Base-by-base conservation (phyloP, 306 rosid species). In the Cucurbita pepo region DNA sequence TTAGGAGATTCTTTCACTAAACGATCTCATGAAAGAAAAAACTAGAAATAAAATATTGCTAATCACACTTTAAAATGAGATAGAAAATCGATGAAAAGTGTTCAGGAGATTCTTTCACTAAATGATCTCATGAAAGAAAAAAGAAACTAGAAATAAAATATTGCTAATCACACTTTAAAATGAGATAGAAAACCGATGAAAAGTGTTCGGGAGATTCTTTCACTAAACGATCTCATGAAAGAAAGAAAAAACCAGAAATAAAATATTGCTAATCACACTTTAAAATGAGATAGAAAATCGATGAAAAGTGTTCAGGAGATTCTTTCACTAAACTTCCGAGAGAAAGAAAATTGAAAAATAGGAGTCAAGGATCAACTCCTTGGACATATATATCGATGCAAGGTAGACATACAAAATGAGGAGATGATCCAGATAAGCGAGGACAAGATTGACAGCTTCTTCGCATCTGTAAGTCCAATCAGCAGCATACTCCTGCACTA, bases 381-480 rank as follows among this genome's bases (percentile, higher is more conserved):
- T 30, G 47, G 75, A 18, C 50, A 56, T 16, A 18, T 30, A 52
- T 10, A 34, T 9, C 12, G 40, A 45, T 19, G 44, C 44, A 19
- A 34, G 3, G 11, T 19, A 30, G 65, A 58, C 91, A 10, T 72
- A 89, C 97, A 67, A 86, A 91, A 64, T 76, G 1, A 59, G 95
- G 84, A 78, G 85, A 85, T 22, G 90, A 86, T 67, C 97, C 96
- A 13, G 54, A 77, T 89, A 91, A 51, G 92, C 83, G 14, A 95
- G 92, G 76, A 95, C 95, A 37, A 91, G 81, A 78, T 91, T 95
- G 14, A 87, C 89, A 74, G 96, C 97, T 80, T 97, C 99, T 89
- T 95, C 99, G 77, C 99, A 97, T 83, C 92, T 84, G 81, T 89
- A 91, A 74, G 73, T 79, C 97, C 97, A 95, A 37, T 86, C 84